Conservation (phyloP, 176 grass and related monocot species). For the Triticum urartu region DNA sequence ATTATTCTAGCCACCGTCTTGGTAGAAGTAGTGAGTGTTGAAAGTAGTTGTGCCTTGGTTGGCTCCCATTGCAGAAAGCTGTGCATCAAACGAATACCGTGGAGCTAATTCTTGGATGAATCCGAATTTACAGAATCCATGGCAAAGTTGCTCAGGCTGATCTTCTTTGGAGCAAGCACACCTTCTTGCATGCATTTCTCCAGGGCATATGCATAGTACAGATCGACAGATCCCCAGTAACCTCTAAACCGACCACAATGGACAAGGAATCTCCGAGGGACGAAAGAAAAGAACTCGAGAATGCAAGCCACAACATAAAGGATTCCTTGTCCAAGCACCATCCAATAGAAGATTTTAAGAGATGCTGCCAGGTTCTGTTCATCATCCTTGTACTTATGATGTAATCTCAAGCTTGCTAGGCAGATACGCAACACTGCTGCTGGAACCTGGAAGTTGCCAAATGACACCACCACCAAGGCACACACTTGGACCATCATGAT, state of each 20-base stretch:
- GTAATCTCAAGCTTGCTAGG: background rate
- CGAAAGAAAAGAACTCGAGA: background rate
- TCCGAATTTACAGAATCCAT: background rate
- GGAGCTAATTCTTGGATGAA: background rate
- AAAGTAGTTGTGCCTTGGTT: background rate
- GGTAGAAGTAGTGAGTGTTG: background rate
- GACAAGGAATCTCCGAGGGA: background rate
- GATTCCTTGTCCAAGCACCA: slow-evolving; percentile 19
- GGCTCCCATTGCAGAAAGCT: background rate
- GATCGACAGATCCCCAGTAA: background rate
- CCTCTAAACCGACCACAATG: background rate
- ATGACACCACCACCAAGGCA: background rate
- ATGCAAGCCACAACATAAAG: background rate
- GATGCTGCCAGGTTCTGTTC: background rate
- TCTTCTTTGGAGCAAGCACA: slow-evolving; percentile 4
- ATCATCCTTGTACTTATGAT: background rate
- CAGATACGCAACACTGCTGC: background rate
- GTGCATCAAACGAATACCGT: background rate
- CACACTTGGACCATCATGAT: background rate
- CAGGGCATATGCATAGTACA: slow-evolving; percentile 9
- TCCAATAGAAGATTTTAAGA: background rate
- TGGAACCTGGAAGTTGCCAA: slow-evolving; percentile 18
- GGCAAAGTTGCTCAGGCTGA: slow-evolving; percentile 4
- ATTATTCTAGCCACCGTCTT: background rate
- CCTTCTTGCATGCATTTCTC: background rate